phyloP scores from a whole-genome alignment of 1,139 yeast species.

The Trichomonascaceae sp. region DNA sequence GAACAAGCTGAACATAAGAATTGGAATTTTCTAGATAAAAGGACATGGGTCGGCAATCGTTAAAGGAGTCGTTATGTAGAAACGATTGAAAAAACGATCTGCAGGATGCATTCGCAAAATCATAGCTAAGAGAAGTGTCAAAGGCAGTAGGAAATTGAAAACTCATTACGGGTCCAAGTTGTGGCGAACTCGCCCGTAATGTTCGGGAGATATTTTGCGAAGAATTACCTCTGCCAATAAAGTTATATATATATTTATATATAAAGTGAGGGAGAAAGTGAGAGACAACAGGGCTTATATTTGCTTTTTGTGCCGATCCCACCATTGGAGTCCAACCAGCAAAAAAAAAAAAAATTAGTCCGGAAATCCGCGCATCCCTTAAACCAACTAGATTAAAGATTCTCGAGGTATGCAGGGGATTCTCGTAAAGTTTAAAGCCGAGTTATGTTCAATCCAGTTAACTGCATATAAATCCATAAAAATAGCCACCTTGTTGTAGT shows the following conservation, averaged over 20 bases:
- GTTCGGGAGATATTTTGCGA: background rate
- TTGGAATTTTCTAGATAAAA: slow-evolving; percentile 28
- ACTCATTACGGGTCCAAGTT: background rate
- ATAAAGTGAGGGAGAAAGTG: no score
- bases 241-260: background rate
- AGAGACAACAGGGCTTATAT: background rate
- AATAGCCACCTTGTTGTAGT: background rate
- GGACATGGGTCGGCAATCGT: slow-evolving; percentile 30
- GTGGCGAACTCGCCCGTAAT: background rate
- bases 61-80: slow-evolving; percentile 23
- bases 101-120: slow-evolving; percentile 28
- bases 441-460: background rate
- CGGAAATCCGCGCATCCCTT: background rate
- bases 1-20: slow-evolving; percentile 26
- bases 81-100: slow-evolving; percentile 26
- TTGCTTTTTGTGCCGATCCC: background rate
- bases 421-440: background rate
- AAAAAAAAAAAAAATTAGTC: background rate
- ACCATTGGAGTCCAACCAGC: no score
- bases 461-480: background rate
- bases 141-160: slow-evolving; percentile 25
- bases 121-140: slow-evolving; percentile 30
- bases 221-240: background rate
- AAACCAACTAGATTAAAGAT: background rate
- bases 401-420: background rate